phyloP scores from a whole-genome alignment of 2,329 filamentous ascomycete species.

The Ophiobolus disseminans region DNA sequence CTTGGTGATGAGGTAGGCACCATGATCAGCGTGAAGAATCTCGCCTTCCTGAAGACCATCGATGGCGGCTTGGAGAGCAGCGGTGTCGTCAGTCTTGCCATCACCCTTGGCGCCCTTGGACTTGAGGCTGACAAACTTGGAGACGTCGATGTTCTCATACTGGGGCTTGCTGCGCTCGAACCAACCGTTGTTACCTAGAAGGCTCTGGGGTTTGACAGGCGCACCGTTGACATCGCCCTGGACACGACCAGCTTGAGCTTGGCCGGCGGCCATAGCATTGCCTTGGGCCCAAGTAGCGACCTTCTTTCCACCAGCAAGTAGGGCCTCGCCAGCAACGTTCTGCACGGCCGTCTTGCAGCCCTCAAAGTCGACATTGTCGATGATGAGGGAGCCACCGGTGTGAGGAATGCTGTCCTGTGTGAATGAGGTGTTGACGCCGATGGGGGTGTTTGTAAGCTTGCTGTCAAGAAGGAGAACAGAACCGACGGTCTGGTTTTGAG shows the following conservation, averaged over 20 bases:
- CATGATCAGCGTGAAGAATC: slow-evolving; percentile 70
- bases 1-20: slow-evolving; percentile 66
- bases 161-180: slow-evolving; percentile 89
- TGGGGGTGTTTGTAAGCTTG: slow-evolving; percentile 74
- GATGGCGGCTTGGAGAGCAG: slow-evolving; percentile 79
- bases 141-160: slow-evolving; percentile 73
- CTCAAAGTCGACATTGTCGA: slow-evolving; percentile 89
- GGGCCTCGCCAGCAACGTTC: slow-evolving; percentile 60
- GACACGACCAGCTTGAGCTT: slow-evolving; percentile 53
- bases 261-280: slow-evolving; percentile 66
- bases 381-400: slow-evolving; percentile 80
- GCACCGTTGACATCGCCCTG: slow-evolving; percentile 61
- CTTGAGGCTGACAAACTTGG: slow-evolving; percentile 83
- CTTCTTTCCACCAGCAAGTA: slow-evolving; percentile 74
- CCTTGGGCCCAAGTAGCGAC: slow-evolving; percentile 82
- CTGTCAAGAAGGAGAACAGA: slow-evolving; percentile 86
- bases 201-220: slow-evolving; percentile 68
- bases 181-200: slow-evolving; percentile 72
- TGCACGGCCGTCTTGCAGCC: slow-evolving; percentile 73
- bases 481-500: slow-evolving; percentile 77
- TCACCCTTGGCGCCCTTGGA: slow-evolving; percentile 84
- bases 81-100: slow-evolving; percentile 85
- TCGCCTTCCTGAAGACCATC: slow-evolving; percentile 68
- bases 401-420: slow-evolving; percentile 69
- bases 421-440: slow-evolving; percentile 80